Evolutionary conservation across 768 basidiomycete species (phyloP).

Genomic region (Obba rivulosa): DNA sequence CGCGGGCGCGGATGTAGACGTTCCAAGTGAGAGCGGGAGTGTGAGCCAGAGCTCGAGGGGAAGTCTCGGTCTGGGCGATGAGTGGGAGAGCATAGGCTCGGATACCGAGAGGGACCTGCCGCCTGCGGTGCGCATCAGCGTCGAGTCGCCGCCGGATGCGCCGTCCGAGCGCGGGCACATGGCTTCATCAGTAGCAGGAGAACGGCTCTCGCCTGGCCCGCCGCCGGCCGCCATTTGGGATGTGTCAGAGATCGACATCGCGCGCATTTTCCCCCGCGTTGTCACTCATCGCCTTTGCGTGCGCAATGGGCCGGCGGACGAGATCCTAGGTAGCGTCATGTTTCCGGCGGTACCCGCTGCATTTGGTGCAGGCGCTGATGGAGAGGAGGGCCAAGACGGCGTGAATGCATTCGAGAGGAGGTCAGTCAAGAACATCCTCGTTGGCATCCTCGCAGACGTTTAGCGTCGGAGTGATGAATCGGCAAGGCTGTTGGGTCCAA

Average conservation of each 20-base stretch:
- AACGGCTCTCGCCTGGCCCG: conserved; percentile 6
- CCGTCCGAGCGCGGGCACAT: no score
- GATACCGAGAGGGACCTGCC: neutral
- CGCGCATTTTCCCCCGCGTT: conserved; percentile 65
- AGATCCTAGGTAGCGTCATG: conserved; percentile 58
- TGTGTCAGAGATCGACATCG: conserved; percentile 71
- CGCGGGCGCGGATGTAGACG: conserved; percentile 1
- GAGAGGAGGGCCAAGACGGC: conserved; percentile 12
- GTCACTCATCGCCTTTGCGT: conserved; percentile 73
- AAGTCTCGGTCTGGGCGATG: conserved; percentile 4
- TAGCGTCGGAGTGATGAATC: conserved; percentile 9
- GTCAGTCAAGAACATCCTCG: conserved; percentile 64
- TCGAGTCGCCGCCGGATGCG: no score
- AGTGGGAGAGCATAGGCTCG: neutral
- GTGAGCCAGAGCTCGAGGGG: neutral
- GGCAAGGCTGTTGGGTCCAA: no score
- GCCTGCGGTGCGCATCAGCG: no score
- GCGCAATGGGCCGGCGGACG: conserved; percentile 64
- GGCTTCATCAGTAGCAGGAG: no score
- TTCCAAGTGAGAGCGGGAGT: neutral
- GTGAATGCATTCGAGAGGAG: conserved; percentile 32
- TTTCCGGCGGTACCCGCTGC: conserved; percentile 41
- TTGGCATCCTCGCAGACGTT: conserved; percentile 51
- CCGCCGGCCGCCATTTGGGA: conserved; percentile 33
- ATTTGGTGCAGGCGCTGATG: conserved; percentile 3